A percentile compares a stretch with the other conserved stretches of the same genome.
Conservation (phyloP, 2,329 filamentous ascomycete species). For the Penicillium sp. region DNA sequence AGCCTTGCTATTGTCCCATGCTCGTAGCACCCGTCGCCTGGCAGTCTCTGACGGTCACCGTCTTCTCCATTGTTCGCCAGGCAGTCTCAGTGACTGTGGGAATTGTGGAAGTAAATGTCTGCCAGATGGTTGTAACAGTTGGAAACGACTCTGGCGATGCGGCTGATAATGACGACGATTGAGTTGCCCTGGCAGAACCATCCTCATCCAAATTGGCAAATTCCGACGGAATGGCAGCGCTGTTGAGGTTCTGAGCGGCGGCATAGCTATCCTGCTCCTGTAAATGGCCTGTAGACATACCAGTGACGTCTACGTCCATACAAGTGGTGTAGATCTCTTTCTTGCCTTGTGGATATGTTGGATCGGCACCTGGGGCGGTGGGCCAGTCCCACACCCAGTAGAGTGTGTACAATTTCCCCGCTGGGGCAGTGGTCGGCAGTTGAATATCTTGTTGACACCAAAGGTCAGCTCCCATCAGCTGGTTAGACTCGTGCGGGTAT, state of each 20-base stretch:
- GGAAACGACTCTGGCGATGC: background rate
- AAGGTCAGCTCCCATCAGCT: constrained; percentile 58
- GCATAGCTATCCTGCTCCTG: constrained; percentile 23
- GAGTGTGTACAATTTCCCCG: constrained; percentile 68
- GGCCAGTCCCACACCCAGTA: constrained; percentile 99
- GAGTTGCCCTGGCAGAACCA: background rate
- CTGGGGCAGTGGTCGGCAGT: constrained; percentile 65
- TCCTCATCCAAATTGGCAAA: constrained; percentile 30
- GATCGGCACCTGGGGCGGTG: constrained; percentile 45
- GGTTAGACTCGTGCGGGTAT: constrained; percentile 52
- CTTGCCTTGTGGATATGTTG: constrained; percentile 42
- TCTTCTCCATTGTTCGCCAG: constrained; percentile 25
- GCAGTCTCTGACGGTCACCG: constrained; percentile 12
- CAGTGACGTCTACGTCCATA: constrained; percentile 47
- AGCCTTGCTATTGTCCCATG: background rate
- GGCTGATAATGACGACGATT: background rate
- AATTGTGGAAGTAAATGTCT: background rate
- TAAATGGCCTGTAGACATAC: constrained; percentile 17
- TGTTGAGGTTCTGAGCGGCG: constrained; percentile 36
- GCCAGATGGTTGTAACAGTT: background rate
- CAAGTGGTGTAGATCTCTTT: constrained; percentile 50
- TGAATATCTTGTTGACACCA: constrained; percentile 80
- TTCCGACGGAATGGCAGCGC: constrained; percentile 40
- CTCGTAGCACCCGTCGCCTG: background rate
- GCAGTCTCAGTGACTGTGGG: constrained; percentile 22